Conservation (phyloP, 1,139 yeast species). For the Suhomyces atakaporum region DNA sequence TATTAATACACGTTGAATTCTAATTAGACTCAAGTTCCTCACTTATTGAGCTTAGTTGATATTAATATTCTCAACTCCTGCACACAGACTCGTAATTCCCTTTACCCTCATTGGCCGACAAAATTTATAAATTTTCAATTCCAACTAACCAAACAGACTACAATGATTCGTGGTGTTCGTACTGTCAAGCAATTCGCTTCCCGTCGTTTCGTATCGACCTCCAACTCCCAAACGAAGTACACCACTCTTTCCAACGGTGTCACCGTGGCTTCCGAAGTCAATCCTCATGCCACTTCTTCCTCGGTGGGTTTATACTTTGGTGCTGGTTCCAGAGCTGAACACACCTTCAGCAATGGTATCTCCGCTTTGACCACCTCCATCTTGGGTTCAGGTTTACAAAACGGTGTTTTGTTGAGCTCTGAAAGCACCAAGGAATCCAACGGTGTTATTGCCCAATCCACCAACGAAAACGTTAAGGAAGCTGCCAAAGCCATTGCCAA, state of each 20-base stretch:
- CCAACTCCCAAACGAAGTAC: conserved; percentile 61
- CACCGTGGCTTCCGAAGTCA: conserved; percentile 67
- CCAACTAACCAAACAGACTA: conserved; percentile 9
- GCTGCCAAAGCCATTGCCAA: conserved; percentile 44
- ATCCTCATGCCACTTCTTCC: conserved; percentile 56
- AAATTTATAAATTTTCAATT: conserved; percentile 15
- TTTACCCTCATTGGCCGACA: conserved; percentile 18
- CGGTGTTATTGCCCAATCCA: conserved; percentile 54
- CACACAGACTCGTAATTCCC: conserved; percentile 15
- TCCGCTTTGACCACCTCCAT: conserved; percentile 62
- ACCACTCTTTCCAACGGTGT: conserved; percentile 74
- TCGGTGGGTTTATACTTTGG: conserved; percentile 70
- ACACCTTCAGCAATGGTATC: conserved; percentile 77
- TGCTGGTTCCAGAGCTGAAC: conserved; percentile 80
- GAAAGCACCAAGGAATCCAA: conserved; percentile 53
- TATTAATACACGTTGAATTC: too few species aligned
- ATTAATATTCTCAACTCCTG: conserved; percentile 7
- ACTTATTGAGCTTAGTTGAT: too few species aligned
- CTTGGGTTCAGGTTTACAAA: conserved; percentile 40
- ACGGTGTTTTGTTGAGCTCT: conserved; percentile 50
- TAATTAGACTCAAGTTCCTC: too few species aligned
- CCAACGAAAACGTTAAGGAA: conserved; percentile 44
- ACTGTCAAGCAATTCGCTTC: conserved; percentile 37
- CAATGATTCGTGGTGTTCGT: conserved; percentile 44
- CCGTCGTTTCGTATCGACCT: conserved; percentile 60